These are phyloP conservation scores for Ceratocystis colombiana DNA, from an alignment of 2,329 filamentous ascomycete genomes.

Conservation along the genomic window DNA sequence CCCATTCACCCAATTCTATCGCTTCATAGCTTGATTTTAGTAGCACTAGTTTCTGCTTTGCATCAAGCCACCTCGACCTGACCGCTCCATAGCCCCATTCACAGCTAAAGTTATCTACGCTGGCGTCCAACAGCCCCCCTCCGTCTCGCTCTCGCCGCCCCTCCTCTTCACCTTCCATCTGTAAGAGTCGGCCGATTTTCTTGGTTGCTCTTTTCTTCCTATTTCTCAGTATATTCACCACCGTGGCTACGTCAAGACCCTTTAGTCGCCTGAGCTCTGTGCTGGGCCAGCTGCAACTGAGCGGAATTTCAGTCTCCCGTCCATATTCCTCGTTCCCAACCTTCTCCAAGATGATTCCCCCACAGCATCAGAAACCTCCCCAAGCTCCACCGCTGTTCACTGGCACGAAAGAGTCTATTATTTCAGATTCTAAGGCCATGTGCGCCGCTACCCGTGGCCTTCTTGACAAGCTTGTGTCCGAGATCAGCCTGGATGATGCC, in stretches of 20 bases:
- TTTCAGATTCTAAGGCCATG: conserved; percentile 55
- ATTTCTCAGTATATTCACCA: conserved; percentile 47
- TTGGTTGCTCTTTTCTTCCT: conserved; percentile 43
- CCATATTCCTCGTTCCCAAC: conserved; percentile 25
- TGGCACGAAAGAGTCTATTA: conserved; percentile 58
- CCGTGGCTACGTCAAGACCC: conserved; percentile 56
- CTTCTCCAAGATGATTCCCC: conserved; percentile 46
- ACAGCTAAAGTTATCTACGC: conserved; percentile 1
- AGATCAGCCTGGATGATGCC: conserved; percentile 44
- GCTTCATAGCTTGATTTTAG: not conserved
- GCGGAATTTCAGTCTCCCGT: conserved; percentile 31
- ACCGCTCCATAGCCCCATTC: not conserved
- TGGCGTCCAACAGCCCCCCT: conserved; percentile 15
- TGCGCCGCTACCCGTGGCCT: conserved; percentile 53
- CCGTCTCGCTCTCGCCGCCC: conserved; percentile 13
- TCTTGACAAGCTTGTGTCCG: conserved; percentile 56
- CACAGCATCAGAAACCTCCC: conserved; percentile 61
- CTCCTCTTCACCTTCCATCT: conserved; percentile 16
- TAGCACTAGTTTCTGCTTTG: too few relatives aligned
- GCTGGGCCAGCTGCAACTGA: conserved; percentile 45
- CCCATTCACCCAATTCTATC: not conserved
- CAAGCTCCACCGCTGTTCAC: conserved; percentile 70
- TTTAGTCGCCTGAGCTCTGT: conserved; percentile 49
- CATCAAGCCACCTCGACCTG: not conserved
- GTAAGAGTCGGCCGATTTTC: conserved; percentile 19